Conservation (phyloP, 306 rosid genomes). For the Glycine latifolia region DNA sequence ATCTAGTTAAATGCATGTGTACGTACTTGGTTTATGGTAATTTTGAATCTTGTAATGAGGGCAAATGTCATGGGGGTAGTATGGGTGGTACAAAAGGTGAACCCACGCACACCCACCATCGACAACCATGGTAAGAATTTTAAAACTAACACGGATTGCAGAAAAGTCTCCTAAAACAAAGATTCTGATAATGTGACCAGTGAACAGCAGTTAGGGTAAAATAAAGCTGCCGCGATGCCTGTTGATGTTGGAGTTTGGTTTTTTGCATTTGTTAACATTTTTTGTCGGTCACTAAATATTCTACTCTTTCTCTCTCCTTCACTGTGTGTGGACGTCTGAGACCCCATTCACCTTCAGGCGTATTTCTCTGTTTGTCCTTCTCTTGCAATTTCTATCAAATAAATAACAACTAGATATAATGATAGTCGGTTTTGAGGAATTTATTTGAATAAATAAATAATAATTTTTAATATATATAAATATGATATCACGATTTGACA, state of each 20-base stretch:
- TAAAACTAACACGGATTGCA: neutral
- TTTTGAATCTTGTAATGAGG: no score
- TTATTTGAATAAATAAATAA: no score
- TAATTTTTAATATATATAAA: no score
- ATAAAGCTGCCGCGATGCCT: slow-evolving; percentile 45
- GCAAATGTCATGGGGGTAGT: no score
- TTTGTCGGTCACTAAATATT: slow-evolving; percentile 25
- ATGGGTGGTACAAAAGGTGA: slow-evolving; percentile 38
- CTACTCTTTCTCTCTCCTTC: neutral
- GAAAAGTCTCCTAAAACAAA: slow-evolving; percentile 19
- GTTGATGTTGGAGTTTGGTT: slow-evolving; percentile 17
- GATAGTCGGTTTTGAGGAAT: no score
- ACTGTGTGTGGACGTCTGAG: no score
- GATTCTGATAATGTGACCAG: slow-evolving; percentile 20
- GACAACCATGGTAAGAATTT: slow-evolving; percentile 19
- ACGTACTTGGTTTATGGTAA: no score
- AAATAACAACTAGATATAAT: no score
- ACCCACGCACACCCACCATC: neutral
- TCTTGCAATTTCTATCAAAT: no score
- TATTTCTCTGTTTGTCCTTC: neutral
- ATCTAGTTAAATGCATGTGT: no score
- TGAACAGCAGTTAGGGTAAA: slow-evolving; percentile 11
- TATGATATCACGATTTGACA: no score
- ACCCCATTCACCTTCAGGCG: neutral
- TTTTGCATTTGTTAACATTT: neutral